These are phyloP conservation scores for Alternaria triticina DNA, from an alignment of 2,329 filamentous ascomycete genomes.

Conservation along the genomic window DNA sequence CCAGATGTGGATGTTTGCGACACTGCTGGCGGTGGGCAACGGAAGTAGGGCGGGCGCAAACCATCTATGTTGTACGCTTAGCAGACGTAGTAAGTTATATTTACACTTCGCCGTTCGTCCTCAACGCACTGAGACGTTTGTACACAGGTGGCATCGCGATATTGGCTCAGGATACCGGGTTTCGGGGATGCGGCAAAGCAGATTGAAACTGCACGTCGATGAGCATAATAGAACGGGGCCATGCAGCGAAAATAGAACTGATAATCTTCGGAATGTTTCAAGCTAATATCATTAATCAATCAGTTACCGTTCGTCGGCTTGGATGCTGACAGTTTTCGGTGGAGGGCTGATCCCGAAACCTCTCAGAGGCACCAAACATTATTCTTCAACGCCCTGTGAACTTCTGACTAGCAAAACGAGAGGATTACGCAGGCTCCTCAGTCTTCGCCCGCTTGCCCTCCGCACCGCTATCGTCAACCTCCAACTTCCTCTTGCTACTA, in stretches of 20 bases:
- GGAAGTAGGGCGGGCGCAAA: no score
- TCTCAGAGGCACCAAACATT: not conserved
- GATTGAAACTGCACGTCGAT: not conserved
- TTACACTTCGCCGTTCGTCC: not conserved
- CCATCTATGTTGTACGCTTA: not conserved
- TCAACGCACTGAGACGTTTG: not conserved
- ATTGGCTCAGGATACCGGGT: not conserved
- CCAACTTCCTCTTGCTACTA: slow-evolving; percentile 44
- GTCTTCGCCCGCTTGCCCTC: slow-evolving; percentile 44
- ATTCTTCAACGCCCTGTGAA: not conserved
- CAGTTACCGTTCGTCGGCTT: not conserved
- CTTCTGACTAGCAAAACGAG: no score
- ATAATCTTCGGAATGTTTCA: not conserved
- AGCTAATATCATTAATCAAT: not conserved
- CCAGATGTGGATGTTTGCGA: no score
- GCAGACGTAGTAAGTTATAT: not conserved
- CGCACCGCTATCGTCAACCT: slow-evolving; percentile 28
- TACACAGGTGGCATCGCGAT: not conserved
- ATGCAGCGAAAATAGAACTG: not conserved
- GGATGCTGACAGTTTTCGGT: not conserved
- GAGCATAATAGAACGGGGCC: not conserved
- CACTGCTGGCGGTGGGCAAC: no score
- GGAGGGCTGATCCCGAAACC: not conserved
- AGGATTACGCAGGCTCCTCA: slow-evolving; percentile 27
- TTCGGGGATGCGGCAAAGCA: not conserved